These are phyloP conservation scores for Apiospora rasikravindrae DNA, from an alignment of 2,329 filamentous ascomycete species.

Conservation along the genomic window DNA sequence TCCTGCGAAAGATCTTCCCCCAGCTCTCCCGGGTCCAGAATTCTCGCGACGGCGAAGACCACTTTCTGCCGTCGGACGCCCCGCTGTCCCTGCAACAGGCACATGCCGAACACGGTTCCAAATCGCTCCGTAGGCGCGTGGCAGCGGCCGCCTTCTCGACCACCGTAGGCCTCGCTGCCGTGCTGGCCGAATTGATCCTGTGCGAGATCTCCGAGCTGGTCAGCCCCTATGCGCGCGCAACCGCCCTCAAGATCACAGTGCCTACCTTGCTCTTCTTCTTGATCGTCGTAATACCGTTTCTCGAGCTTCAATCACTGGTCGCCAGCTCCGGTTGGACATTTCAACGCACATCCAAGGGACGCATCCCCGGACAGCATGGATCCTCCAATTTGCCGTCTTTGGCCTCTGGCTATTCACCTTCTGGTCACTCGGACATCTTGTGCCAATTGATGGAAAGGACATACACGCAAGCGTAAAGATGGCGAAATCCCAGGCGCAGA, in stretches of 20 bases:
- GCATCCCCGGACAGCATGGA: conserved; percentile 65
- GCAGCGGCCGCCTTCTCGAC: conserved; percentile 73
- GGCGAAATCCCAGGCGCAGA: conserved; percentile 47
- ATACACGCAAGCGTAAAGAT: conserved; percentile 46
- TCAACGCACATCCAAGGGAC: conserved; percentile 60
- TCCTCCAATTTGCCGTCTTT: conserved; percentile 67
- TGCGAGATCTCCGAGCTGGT: conserved; percentile 82
- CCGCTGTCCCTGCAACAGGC: conserved; percentile 62
- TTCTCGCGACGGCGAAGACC: conserved; percentile 62
- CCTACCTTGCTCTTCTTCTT: conserved; percentile 74
- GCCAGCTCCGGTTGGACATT: conserved; percentile 66
- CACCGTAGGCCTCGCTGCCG: conserved; percentile 77
- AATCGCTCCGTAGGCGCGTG: conserved; percentile 54
- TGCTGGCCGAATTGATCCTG: conserved; percentile 80
- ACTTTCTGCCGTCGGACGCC: conserved; percentile 67
- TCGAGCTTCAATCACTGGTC: conserved; percentile 75
- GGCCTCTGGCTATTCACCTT: conserved; percentile 73
- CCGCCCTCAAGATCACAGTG: conserved; percentile 73
- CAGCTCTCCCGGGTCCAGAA: conserved; percentile 64
- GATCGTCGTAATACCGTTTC: conserved; percentile 75
- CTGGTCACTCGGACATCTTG: conserved; percentile 74
- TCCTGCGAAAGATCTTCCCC: conserved; percentile 74
- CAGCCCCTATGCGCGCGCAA: conserved; percentile 67
- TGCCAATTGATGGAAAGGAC: conserved; percentile 53
- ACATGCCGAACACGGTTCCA: conserved; percentile 62